These are phyloP conservation scores for Amanita fuliginea DNA, from an alignment of 768 basidiomycete genomes.

Conservation along the genomic window DNA sequence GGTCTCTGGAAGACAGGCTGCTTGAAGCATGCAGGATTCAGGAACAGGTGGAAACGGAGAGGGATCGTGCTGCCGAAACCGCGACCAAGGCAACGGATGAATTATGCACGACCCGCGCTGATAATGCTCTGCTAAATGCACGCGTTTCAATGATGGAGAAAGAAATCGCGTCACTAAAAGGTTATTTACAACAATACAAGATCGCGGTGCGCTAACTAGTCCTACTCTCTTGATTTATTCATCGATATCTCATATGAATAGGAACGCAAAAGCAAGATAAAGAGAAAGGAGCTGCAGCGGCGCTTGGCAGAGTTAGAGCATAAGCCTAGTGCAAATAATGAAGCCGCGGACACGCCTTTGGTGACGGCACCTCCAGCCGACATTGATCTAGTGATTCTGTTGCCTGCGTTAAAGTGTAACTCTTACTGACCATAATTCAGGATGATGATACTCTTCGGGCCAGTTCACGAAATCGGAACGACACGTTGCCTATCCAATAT, in stretches of 20 bases:
- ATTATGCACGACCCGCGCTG: conserved; percentile 11
- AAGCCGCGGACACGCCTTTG: neutral
- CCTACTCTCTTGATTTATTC: neutral
- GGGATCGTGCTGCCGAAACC: conserved; percentile 17
- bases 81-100: conserved; percentile 19
- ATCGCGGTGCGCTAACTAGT: conserved; percentile 14
- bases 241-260: neutral
- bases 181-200: conserved; percentile 18
- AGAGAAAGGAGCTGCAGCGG: conserved; percentile 9
- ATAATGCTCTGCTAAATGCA: conserved; percentile 10
- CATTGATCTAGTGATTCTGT: neutral
- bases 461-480: conserved; percentile 2
- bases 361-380: neutral
- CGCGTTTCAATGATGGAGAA: conserved; percentile 15
- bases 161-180: conserved; percentile 19
- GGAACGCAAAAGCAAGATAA: conserved; percentile 7
- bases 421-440: neutral
- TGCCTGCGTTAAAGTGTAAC: neutral
- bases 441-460: neutral
- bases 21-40: conserved; percentile 10
- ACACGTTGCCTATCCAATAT: conserved; percentile 1
- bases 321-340: neutral
- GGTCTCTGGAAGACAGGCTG: conserved; percentile 14
- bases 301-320: conserved; percentile 9
- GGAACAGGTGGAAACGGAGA: conserved; percentile 12